Evolutionary conservation across 768 basidiomycete genomes (phyloP).

Genomic region (Boletus sp.): DNA sequence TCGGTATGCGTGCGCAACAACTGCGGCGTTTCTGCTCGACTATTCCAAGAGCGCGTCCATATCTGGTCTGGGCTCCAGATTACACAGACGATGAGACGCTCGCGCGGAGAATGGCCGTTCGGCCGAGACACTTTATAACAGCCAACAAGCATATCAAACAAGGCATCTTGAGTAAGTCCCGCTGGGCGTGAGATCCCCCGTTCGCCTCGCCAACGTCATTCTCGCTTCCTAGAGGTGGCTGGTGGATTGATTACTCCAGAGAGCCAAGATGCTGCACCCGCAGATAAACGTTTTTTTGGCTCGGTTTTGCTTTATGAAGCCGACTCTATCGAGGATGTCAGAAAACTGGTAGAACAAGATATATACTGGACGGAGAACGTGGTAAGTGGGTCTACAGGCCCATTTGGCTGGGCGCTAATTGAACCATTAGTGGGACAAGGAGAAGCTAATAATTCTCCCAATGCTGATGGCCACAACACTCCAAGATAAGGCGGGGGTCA

Average conservation of each 20-base stretch:
- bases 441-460: constrained; percentile 49
- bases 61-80: constrained; percentile 65
- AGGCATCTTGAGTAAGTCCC: constrained; percentile 49
- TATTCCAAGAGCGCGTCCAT: constrained; percentile 8
- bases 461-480: constrained; percentile 38
- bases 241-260: constrained; percentile 61
- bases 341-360: constrained; percentile 39
- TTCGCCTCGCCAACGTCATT: constrained; percentile 5
- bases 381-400: constrained; percentile 31
- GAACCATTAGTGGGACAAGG: constrained; percentile 51
- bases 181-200: constrained; percentile 5
- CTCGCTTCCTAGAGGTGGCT: constrained; percentile 40
- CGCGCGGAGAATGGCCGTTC: constrained; percentile 53
- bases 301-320: constrained; percentile 56
- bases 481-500: constrained; percentile 22
- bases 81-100: constrained; percentile 56
- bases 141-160: constrained; percentile 40
- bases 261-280: constrained; percentile 42
- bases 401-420: neutral
- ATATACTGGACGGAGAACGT: constrained; percentile 42
- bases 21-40: constrained; percentile 14
- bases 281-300: constrained; percentile 58
- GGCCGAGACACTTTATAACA: constrained; percentile 47
- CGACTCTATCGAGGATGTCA: constrained; percentile 45
- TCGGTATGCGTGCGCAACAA: neutral